Conservation (phyloP, 192 early-diverging fungal species). For the Martensiomyces pterosporus region DNA sequence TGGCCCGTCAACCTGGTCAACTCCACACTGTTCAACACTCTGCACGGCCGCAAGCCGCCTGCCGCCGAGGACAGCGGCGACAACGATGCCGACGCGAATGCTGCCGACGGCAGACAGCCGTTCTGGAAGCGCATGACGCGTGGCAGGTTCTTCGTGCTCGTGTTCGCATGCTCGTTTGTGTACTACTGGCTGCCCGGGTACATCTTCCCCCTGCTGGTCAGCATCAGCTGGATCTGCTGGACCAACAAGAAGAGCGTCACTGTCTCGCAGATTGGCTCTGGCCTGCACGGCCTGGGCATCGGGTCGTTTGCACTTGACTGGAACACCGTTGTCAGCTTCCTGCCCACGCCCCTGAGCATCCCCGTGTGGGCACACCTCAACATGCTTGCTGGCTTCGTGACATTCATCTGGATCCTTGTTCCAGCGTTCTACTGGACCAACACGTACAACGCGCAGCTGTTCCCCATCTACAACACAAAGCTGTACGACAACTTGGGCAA, state of each 20-base stretch:
- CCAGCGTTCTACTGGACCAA: conserved; percentile 55
- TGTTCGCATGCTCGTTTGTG: conserved; percentile 47
- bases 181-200: conserved; percentile 60
- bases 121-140: conserved; percentile 30
- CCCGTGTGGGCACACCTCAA: conserved; percentile 58
- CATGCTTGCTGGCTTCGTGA: conserved; percentile 53
- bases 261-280: conserved; percentile 33
- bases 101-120: too few species aligned
- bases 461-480: conserved; percentile 53
- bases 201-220: conserved; percentile 50
- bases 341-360: conserved; percentile 49
- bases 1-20: conserved; percentile 53
- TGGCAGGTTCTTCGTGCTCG: conserved; percentile 59
- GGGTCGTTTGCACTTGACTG: conserved; percentile 44
- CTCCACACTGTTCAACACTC: conserved; percentile 44
- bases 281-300: conserved; percentile 46
- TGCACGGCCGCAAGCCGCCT: conserved; percentile 17
- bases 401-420: conserved; percentile 32
- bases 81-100: too few species aligned
- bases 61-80: too few species aligned
- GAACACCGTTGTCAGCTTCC: conserved; percentile 43
- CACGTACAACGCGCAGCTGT: conserved; percentile 37
- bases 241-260: conserved; percentile 26
- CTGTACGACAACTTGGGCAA: conserved; percentile 47
- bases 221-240: conserved; percentile 56